Evolutionary conservation across 2,329 filamentous ascomycete genomes (phyloP), one percentile per base, ranked within the genome.

Genomic region (Cladobotryum mycophilum): DNA sequence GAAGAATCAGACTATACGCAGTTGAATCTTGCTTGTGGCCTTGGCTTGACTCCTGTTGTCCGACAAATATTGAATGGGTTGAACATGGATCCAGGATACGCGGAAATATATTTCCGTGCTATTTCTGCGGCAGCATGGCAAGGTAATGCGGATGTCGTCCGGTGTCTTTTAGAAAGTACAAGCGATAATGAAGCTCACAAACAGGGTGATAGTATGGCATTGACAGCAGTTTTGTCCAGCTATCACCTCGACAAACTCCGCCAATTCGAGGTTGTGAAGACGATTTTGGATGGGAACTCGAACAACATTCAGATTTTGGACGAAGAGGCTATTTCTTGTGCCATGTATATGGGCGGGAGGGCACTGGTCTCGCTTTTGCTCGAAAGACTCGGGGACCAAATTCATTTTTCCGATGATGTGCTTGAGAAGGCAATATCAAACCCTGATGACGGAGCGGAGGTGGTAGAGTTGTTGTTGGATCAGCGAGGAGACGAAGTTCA

Each of bases 21-120:
- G 36, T 45, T 57, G 20, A 37, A 43, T 20, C 2, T 53, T 14
- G 51, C 51, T n/a, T 53, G 53, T 37, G 48, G 44, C 54, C 14
- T 51, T 48, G 46, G 51, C 17, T 47, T 56, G 40, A 22, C 7
- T 5, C 40, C 40, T 13, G 40, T 42, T 22, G 18, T 42, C 40
- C 14, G 13, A 6, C 40, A 42, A 42, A 42, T 42, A 12, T 4
- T 42, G 12, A 13, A 42, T 13, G 15, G 18, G 7, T 7, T 25
- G n/a, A 7, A 42, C 6, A 18, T 18, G 12, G 12, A 18, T 14
- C 13, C 15, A 18, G 15, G 18, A 18, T 18, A 17, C 6, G n/a
- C n/a, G 12, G 40, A 42, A 13, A 15, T 17, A 42, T 42, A 18
- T 6, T 13, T 6, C 4, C 12, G 6, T 15, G 40, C 15, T 13